phyloP scores from a whole-genome alignment of 345 rosid species.

The Kandelia obovata region DNA sequence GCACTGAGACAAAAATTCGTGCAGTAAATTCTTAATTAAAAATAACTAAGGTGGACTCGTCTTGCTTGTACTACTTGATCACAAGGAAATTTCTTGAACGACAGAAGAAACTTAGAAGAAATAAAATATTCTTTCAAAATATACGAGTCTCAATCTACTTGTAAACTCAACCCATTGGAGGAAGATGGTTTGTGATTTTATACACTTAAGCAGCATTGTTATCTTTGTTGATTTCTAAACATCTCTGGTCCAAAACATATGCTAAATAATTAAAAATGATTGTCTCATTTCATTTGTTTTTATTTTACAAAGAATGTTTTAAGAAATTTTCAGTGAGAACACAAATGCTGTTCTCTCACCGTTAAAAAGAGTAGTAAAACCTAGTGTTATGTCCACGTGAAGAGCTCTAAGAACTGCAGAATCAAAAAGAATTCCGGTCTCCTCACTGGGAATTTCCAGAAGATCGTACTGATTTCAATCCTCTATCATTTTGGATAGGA shows the following conservation, averaged over 20 bases:
- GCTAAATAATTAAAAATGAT: constrained; percentile 3
- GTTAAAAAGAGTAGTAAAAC: constrained; percentile 7
- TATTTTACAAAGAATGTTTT: constrained; percentile 18
- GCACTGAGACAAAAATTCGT: too few species aligned
- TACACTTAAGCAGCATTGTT: too few species aligned
- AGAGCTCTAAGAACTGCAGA: constrained; percentile 8
- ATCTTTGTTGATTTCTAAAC: too few species aligned
- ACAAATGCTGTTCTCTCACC: constrained; percentile 11
- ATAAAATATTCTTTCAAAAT: too few species aligned
- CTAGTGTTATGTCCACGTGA: background rate
- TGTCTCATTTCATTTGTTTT: background rate
- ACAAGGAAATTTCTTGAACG: too few species aligned
- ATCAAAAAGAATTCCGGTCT: background rate
- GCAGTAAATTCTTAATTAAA: too few species aligned
- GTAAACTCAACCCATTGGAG: too few species aligned
- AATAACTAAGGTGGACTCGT: too few species aligned
- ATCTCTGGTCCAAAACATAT: background rate
- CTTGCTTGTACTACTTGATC: too few species aligned
- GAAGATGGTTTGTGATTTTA: too few species aligned
- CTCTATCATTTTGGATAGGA: constrained; percentile 15
- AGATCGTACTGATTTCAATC: constrained; percentile 29
- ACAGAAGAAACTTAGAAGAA: too few species aligned
- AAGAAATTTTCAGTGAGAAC: constrained; percentile 17
- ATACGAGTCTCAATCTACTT: too few species aligned
- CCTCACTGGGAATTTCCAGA: constrained; percentile 58